Evolutionary conservation across 768 basidiomycete genomes (phyloP).

Genomic region (Exsudoporus frostii): DNA sequence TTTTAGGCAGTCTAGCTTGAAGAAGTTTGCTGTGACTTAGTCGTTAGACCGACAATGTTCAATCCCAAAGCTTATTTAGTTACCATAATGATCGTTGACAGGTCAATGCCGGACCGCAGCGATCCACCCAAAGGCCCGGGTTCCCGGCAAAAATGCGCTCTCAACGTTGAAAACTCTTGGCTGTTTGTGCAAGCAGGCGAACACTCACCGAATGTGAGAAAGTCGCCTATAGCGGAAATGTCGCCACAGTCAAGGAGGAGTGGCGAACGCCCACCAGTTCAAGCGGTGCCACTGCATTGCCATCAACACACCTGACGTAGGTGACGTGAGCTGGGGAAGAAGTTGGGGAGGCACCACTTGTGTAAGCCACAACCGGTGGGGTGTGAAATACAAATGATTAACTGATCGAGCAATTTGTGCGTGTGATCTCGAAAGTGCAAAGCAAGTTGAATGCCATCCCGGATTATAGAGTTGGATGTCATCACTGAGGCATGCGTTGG

Average conservation of each 20-base stretch:
- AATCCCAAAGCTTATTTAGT: not conserved
- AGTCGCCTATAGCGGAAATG: not conserved
- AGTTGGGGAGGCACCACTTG: not conserved
- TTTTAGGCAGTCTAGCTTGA: not conserved
- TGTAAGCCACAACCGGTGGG: not conserved
- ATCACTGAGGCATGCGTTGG: not conserved
- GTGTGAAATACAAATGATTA: not conserved
- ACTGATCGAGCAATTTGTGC: not conserved
- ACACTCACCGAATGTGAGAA: not conserved
- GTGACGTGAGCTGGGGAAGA: not conserved
- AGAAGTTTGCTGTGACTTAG: not conserved
- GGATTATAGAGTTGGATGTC: not conserved
- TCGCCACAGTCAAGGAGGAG: not conserved
- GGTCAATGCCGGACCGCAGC: not conserved
- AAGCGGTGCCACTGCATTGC: not conserved
- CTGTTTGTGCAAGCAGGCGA: not conserved
- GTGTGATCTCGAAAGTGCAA: not conserved
- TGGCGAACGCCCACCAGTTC: not conserved
- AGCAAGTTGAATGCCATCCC: not conserved
- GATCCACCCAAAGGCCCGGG: not conserved
- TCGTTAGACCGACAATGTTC: not conserved
- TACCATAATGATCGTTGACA: not conserved
- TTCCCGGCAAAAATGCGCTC: not conserved
- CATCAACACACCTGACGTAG: not conserved
- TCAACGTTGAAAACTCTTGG: not conserved